These are phyloP conservation scores for Solanum chilense DNA, from an alignment of 257 asterid species.

Conservation along the genomic window DNA sequence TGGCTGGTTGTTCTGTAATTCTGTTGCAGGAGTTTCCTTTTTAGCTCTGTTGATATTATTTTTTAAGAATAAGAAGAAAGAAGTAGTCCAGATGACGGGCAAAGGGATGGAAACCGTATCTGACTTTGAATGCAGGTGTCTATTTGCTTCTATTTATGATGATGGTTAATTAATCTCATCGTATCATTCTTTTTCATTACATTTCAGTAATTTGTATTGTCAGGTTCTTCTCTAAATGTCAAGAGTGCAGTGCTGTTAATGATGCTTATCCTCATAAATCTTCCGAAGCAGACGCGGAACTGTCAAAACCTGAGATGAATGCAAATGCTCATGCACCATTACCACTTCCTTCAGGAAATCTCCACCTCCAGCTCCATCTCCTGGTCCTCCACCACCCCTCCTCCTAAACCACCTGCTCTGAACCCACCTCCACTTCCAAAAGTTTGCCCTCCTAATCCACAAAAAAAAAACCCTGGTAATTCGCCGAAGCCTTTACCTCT, in stretches of 20 bases:
- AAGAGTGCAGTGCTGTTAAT: slow-evolving; percentile 6
- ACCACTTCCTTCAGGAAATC: slow-evolving; percentile 74
- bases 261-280: slow-evolving; percentile 5
- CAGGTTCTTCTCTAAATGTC: slow-evolving; percentile 40
- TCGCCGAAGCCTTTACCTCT: slow-evolving; percentile 31
- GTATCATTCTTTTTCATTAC: background rate
- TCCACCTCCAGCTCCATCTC: slow-evolving; percentile 12
- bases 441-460: slow-evolving; percentile 61
- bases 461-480: slow-evolving; percentile 18
- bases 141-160: slow-evolving; percentile 38
- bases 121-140: slow-evolving; percentile 28
- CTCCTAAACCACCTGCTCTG: slow-evolving; percentile 54
- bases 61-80: slow-evolving; percentile 20
- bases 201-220: slow-evolving; percentile 3
- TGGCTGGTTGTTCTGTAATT: slow-evolving; percentile 12
- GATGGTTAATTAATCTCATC: background rate
- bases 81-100: slow-evolving; percentile 30
- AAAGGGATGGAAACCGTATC: slow-evolving; percentile 61
- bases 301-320: slow-evolving; percentile 2
- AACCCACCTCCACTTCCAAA: slow-evolving; percentile 83
- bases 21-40: slow-evolving; percentile 32
- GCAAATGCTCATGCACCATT: slow-evolving; percentile 13
- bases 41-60: slow-evolving; percentile 29
- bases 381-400: slow-evolving; percentile 22
- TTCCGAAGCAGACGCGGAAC: background rate